These are phyloP conservation scores for Dendrocalamus latiflorus DNA, from an alignment of 202 grass and related monocot species.

Conservation along the genomic window DNA sequence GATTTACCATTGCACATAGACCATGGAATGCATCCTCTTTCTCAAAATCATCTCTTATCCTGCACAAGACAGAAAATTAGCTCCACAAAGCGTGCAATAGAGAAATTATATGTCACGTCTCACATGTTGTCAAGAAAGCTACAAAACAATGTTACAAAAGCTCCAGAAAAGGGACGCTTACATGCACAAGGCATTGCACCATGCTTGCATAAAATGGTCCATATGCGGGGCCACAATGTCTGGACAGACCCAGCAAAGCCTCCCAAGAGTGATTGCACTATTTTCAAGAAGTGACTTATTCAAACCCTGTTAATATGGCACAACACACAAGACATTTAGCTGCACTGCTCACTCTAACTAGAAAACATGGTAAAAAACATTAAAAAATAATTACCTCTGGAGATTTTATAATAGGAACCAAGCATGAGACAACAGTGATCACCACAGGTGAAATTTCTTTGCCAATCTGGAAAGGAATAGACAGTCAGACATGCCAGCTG, in stretches of 20 bases:
- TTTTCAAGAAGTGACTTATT: constrained; percentile 97
- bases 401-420: constrained; percentile 75
- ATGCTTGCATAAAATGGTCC: constrained; percentile 90
- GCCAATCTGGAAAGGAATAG: constrained; percentile 56
- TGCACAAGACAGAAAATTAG: constrained; percentile 27
- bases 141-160: not conserved
- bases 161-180: constrained; percentile 36
- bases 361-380: not conserved
- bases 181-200: constrained; percentile 88
- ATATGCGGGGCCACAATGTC: constrained; percentile 89
- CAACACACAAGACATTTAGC: constrained; percentile 1
- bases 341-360: constrained; percentile 14
- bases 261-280: constrained; percentile 94
- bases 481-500: not conserved
- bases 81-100: not conserved
- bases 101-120: not conserved
- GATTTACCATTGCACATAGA: constrained; percentile 83
- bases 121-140: not conserved
- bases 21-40: constrained; percentile 98
- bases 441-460: constrained; percentile 87
- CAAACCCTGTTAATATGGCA: constrained; percentile 47
- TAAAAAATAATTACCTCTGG: constrained; percentile 51
- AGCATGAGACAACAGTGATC: constrained; percentile 64
- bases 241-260: constrained; percentile 94
- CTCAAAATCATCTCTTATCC: constrained; percentile 99